Conservation (phyloP, 2,329 filamentous ascomycete genomes). For the Beauveria brongniartii region DNA sequence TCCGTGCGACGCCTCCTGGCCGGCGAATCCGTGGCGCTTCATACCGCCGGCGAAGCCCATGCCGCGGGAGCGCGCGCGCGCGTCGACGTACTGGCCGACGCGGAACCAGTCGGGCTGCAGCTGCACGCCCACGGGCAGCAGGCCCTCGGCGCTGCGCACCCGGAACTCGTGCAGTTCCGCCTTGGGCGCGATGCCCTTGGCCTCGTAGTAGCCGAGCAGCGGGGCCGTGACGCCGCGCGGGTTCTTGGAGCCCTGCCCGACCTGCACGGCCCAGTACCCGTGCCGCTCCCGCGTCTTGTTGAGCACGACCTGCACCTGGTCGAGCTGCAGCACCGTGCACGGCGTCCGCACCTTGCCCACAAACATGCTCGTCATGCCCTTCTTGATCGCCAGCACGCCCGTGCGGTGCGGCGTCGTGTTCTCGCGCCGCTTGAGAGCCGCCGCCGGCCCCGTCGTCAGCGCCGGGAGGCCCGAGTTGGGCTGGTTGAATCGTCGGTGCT, state of each 20-base stretch:
- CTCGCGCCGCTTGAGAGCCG: slow-evolving; percentile 50
- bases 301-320: slow-evolving; percentile 81
- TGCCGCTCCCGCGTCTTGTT: slow-evolving; percentile 74
- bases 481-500: slow-evolving; percentile 55
- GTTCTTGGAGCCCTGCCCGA: slow-evolving; percentile 70
- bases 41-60: slow-evolving; percentile 96
- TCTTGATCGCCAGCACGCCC: slow-evolving; percentile 80
- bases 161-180: slow-evolving; percentile 77
- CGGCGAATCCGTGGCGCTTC: slow-evolving; percentile 87
- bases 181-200: slow-evolving; percentile 76
- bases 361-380: slow-evolving; percentile 92
- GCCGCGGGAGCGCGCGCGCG: slow-evolving; percentile 68
- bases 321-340: slow-evolving; percentile 89
- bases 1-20: slow-evolving; percentile 89
- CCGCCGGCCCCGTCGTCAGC: slow-evolving; percentile 50
- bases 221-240: slow-evolving; percentile 72
- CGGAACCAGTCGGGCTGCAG: slow-evolving; percentile 87
- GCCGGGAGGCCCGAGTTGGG: slow-evolving; percentile 45
- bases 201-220: slow-evolving; percentile 80
- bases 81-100: slow-evolving; percentile 84
- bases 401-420: slow-evolving; percentile 59
- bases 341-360: slow-evolving; percentile 69
- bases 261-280: slow-evolving; percentile 90
- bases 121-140: slow-evolving; percentile 66
- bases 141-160: slow-evolving; percentile 63